Percentiles rank a stretch among this genome's conserved stretches.
Evolutionary conservation across 352 stramenopile species (phyloP).

Genomic region (Phytophthora crassamura): DNA sequence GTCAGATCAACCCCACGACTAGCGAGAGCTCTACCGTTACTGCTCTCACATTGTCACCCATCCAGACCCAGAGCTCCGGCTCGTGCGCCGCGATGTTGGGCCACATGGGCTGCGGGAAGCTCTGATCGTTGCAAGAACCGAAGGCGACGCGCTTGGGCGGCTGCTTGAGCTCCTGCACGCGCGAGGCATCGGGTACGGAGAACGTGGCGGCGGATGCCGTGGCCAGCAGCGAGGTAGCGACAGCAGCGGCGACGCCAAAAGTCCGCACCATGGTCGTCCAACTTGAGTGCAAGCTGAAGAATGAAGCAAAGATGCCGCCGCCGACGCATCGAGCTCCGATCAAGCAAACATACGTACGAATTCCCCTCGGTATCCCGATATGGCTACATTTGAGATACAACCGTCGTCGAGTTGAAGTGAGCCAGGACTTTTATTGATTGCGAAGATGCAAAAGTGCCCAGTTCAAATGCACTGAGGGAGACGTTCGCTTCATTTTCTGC

Average conservation of each 20-base stretch:
- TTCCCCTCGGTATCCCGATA: constrained; percentile 31
- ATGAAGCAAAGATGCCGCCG: constrained; percentile 18
- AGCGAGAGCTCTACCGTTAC: no score
- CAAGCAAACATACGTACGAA: constrained; percentile 28
- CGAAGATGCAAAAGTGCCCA: constrained; percentile 2
- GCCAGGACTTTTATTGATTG: no score
- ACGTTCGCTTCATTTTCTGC: no score
- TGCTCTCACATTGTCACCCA: constrained; percentile 80
- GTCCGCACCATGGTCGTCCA: constrained; percentile 10
- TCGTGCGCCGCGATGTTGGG: constrained; percentile 58
- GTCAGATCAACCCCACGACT: constrained; percentile 7
- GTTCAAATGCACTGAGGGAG: neutral
- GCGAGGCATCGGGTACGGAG: constrained; percentile 21
- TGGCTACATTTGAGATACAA: constrained; percentile 24
- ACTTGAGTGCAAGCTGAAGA: constrained; percentile 12
- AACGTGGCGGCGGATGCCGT: constrained; percentile 16
- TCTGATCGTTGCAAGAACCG: constrained; percentile 90
- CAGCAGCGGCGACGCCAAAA: constrained; percentile 13
- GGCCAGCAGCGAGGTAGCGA: constrained; percentile 24
- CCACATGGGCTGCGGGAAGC: constrained; percentile 85
- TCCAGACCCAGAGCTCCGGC: constrained; percentile 86
- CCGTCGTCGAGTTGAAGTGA: constrained; percentile 35
- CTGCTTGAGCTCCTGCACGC: constrained; percentile 53
- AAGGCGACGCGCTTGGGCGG: constrained; percentile 73
- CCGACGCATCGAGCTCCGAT: constrained; percentile 10